Base-by-base conservation (phyloP, 2,329 filamentous ascomycete species). In the Fusarium scirpi region DNA sequence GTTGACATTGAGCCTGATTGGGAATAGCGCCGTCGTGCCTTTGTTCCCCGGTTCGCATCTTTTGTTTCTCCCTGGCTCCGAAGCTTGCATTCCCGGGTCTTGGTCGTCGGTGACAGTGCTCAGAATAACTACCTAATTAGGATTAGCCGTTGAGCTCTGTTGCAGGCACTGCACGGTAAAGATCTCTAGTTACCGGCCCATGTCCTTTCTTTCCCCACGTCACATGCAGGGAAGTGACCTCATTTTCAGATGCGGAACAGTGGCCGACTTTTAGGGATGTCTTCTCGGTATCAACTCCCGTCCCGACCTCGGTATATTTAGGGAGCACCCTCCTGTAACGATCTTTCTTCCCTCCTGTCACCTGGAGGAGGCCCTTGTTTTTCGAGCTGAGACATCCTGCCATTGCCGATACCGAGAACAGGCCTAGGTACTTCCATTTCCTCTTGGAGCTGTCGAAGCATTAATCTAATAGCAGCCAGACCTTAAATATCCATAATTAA, bases 1-100 rank as follows among this genome's bases (percentile, higher is more conserved):
- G 77, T 78, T 78, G 78, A 78, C 75, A 77, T 77, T 57, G 58
- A 9, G 25, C 74, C 66, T 41, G 7, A 68, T 65, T 43, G 18
- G 67, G 76, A 49, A 62, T 78, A 78, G 76, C 65, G 55, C 27
- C 18, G 15, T 13, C 20, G n/a, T n/a, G 12, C 6, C 7, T n/a
- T 15, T 38, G 44, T 20, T 38, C 16, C 25, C 40, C 30, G 52
- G 27, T 27, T 20, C 73, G 73, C 73, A 72, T 66, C 49, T 71
- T 70, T 41, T 59, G 65, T 73, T 76, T 76, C 67, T 76, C 73
- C 73, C 60, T 65, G 30, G 22, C 16, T 60, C 73, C 73, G 71
- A 65, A 18, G 43, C 48, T 66, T 43, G 54, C 32, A 54, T 63
- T 41, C 44, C 45, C 64, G 52, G 32, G 25, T 66, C 61, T 49